phyloP scores from a whole-genome alignment of 768 basidiomycete species.

The Trametes sanguinea region DNA sequence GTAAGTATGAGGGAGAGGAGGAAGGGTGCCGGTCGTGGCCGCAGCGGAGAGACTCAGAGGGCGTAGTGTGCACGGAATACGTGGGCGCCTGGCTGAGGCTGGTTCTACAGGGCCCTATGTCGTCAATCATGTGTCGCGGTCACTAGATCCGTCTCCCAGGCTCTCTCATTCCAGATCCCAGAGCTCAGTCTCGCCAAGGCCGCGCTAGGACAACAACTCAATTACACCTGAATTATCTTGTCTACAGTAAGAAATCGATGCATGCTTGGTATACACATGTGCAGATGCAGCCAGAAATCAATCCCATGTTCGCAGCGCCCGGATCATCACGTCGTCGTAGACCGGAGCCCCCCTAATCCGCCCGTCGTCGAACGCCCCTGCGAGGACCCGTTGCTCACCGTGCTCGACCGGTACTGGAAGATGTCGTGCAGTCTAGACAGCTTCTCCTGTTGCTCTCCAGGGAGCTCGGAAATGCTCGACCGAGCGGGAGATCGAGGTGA shows the following conservation, averaged over 20 bases:
- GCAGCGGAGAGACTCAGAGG: conserved; percentile 6
- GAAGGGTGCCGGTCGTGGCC: conserved; percentile 7
- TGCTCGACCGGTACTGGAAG: conserved; percentile 81
- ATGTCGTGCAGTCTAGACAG: conserved; percentile 76
- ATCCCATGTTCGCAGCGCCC: conserved; percentile 5
- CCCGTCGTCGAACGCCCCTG: conserved; percentile 27
- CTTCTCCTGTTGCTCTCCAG: conserved; percentile 54
- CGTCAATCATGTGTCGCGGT: conserved; percentile 17
- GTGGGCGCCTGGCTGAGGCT: not conserved
- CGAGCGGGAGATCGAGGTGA: conserved; percentile 36
- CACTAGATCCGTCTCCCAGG: conserved; percentile 4
- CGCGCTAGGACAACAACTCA: conserved; percentile 3
- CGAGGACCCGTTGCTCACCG: conserved; percentile 48
- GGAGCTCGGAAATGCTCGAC: conserved; percentile 32
- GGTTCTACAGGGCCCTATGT: not conserved
- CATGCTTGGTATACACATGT: conserved; percentile 26
- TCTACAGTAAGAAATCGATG: conserved; percentile 18
- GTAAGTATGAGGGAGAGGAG: not conserved
- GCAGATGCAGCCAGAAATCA: conserved; percentile 17
- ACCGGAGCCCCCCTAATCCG: conserved; percentile 15
- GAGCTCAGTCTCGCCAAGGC: not conserved
- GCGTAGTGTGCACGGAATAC: not conserved
- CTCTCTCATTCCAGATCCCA: conserved; percentile 3
- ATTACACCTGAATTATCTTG: conserved; percentile 21
- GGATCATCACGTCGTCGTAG: conserved; percentile 8